Evolutionary conservation across 225 moss, liverwort and hornwort species (phyloP).

Genomic region (Physcomitrium patens): DNA sequence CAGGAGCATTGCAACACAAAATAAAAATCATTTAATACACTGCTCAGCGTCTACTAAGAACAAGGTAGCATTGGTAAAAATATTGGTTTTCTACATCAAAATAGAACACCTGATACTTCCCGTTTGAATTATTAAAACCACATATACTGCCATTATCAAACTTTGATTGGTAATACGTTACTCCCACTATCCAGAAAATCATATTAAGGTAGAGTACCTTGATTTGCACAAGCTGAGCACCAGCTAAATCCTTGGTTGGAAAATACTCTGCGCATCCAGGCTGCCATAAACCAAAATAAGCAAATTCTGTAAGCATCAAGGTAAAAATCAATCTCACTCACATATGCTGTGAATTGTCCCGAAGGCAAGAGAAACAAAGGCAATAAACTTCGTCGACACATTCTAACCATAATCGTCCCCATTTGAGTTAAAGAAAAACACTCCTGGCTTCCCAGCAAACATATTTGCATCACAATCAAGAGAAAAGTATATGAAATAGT

Average conservation of each 20-base stretch:
- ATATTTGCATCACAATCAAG: too few relatives aligned
- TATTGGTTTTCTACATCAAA: not conserved
- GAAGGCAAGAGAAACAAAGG: too few relatives aligned
- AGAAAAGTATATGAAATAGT: too few relatives aligned
- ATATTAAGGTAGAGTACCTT: conserved; percentile 45
- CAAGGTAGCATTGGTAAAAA: not conserved
- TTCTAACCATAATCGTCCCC: too few relatives aligned
- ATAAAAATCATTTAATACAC: not conserved
- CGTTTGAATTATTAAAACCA: not conserved
- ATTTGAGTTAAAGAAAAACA: too few relatives aligned
- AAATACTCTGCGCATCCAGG: conserved; percentile 69
- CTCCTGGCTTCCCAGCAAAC: too few relatives aligned
- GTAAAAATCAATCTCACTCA: not conserved
- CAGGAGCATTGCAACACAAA: not conserved
- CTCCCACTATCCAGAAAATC: too few relatives aligned
- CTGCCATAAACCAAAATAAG: conserved; percentile 45
- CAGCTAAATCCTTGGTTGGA: conserved; percentile 46
- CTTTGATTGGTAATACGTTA: too few relatives aligned
- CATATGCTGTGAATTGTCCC: not conserved
- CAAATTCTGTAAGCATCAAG: conserved; percentile 16
- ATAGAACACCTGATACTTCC: not conserved
- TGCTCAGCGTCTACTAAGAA: not conserved
- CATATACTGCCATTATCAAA: not conserved
- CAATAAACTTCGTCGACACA: too few relatives aligned
- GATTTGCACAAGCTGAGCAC: conserved; percentile 68